Evolutionary conservation across 768 basidiomycete species (phyloP).

Genomic region (Porphyrellus cyaneotinctus): DNA sequence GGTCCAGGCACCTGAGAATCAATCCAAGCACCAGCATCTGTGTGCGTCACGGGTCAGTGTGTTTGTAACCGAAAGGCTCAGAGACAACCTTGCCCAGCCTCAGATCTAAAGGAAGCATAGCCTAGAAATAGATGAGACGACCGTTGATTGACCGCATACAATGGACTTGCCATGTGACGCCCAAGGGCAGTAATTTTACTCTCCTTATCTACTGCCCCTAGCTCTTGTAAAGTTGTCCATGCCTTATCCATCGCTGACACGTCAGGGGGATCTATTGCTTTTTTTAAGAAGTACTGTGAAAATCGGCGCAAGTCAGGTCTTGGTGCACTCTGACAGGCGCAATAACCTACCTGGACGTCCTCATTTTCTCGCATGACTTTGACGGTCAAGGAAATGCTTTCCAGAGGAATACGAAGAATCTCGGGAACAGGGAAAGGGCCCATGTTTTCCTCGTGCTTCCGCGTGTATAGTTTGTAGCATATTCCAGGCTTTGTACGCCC

Average conservation of each 20-base stretch:
- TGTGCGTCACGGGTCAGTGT: background rate
- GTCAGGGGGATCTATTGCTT: constrained; percentile 83
- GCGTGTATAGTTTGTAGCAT: constrained; percentile 88
- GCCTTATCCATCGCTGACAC: constrained; percentile 72
- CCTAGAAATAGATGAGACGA: constrained; percentile 37
- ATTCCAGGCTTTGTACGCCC: constrained; percentile 79
- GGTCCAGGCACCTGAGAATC: constrained; percentile 79
- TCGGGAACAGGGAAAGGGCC: constrained; percentile 76
- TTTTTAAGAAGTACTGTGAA: constrained; percentile 54
- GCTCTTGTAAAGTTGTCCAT: constrained; percentile 63
- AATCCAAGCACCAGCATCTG: constrained; percentile 86
- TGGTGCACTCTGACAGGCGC: background rate
- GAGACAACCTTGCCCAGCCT: constrained; percentile 71
- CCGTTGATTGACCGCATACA: background rate
- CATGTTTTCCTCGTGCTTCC: constrained; percentile 67
- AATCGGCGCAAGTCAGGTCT: background rate
- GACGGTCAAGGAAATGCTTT: constrained; percentile 74
- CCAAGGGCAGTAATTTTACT: constrained; percentile 78
- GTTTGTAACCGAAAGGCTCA: background rate
- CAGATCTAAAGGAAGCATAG: constrained; percentile 83
- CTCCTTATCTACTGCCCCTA: constrained; percentile 69
- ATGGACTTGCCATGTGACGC: constrained; percentile 57
- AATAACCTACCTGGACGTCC: constrained; percentile 63
- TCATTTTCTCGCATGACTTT: constrained; percentile 75
- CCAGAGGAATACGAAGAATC: constrained; percentile 82